Evolutionary conservation across 139 green algal genomes (phyloP), one percentile per base, ranked within the genome.

Genomic region (Spirogloea muscicola): DNA sequence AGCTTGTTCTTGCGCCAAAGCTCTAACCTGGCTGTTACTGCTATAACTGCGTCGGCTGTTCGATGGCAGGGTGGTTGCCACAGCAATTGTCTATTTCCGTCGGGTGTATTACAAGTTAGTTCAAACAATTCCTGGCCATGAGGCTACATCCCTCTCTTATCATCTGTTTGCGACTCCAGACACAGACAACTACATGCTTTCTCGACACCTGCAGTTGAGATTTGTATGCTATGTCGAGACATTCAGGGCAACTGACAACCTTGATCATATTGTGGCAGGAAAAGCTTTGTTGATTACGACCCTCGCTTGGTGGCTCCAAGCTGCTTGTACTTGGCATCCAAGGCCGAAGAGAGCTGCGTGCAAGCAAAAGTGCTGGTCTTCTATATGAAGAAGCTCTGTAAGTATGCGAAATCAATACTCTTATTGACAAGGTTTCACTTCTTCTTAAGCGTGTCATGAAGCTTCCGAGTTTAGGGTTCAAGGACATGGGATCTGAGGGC

Each of bases 291-390:
- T n/a, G 61, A 70, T n/a, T 72, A 84, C 39, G 90, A 95, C 75
- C 90, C 90, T 0, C 84, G 86, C 7, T 38, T 87, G 1, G 61
- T 93, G 2, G 87, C 85, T 7, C 81, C 85, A 3, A 85, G 85
- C 9, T 89, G 84, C 66, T 75, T 95, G 16, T 95, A 92, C 79
- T 73, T 95, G 58, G 90, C 90, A 0, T 84, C 80, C 63, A 95
- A 95, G 38, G 76, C 66, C 1, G 90, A 95, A 82, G 90, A 95
- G 82, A 79, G 76, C 0, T 70, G 87, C 5, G 55, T 94, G 38
- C 79, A 85, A 5, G 89, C 88, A 29, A 89, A 90, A 73, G 63
- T 87, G 68, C 62, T 95, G 29, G 82, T 89, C 9, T 68, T 82
- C 2, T 64, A 74, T 38, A 77, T 87, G 65, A 68, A 68, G 59